Evolutionary conservation across 352 stramenopile species (phyloP).

Genomic region (Pythium phragmitis): DNA sequence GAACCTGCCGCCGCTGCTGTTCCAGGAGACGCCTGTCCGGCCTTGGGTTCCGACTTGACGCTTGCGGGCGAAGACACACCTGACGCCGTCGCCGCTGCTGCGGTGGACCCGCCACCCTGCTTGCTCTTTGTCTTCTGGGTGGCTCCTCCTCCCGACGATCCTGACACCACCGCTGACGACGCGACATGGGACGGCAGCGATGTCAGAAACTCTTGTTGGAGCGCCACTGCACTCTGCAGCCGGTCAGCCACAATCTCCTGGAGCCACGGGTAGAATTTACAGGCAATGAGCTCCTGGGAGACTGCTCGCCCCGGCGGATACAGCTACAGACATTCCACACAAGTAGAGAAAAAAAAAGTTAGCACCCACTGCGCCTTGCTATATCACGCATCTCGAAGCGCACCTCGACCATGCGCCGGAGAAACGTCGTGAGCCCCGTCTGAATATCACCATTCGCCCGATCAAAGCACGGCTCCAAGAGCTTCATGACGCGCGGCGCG

Average conservation of each 20-base stretch:
- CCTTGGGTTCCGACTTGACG: constrained; percentile 24
- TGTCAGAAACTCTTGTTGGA: constrained; percentile 56
- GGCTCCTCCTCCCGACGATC: background rate
- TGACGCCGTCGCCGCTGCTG: background rate
- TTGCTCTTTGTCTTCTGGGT: constrained; percentile 46
- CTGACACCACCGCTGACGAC: constrained; percentile 2
- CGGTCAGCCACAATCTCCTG: constrained; percentile 84
- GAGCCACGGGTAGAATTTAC: constrained; percentile 89
- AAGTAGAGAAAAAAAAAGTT: constrained; percentile 2
- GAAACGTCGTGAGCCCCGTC: constrained; percentile 58
- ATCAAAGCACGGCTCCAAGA: constrained; percentile 88
- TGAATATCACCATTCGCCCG: constrained; percentile 82
- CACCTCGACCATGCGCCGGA: constrained; percentile 76
- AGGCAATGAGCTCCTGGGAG: constrained; percentile 70
- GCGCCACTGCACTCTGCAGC: constrained; percentile 59
- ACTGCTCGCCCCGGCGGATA: constrained; percentile 63
- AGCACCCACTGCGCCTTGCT: background rate
- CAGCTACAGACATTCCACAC: constrained; percentile 38
- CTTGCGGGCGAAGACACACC: constrained; percentile 21
- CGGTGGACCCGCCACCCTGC: background rate
- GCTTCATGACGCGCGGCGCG: constrained; percentile 86
- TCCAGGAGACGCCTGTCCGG: constrained; percentile 13
- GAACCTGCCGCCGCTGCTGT: constrained; percentile 6
- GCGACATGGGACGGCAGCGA: constrained; percentile 23
- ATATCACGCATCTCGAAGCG: constrained; percentile 5